A percentile compares a stretch with the other conserved stretches of the same genome.
Evolutionary conservation across 371 early-diverging fungal genomes (phyloP).

Genomic region (Mucor indicus): DNA sequence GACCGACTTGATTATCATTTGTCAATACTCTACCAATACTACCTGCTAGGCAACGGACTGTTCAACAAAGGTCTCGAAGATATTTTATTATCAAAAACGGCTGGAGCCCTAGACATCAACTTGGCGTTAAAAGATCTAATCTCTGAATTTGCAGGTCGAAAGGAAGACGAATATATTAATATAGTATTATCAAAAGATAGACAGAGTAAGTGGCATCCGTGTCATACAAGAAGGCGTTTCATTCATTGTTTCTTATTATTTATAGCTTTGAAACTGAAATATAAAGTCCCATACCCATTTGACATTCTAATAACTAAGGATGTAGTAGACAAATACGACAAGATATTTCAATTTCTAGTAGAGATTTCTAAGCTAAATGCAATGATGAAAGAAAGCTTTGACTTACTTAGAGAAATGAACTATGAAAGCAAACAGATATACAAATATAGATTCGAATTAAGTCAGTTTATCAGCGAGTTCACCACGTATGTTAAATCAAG

Average conservation of each 20-base stretch:
- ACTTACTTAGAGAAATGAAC: too few relatives aligned
- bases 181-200: too few relatives aligned
- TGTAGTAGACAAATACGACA: too few relatives aligned
- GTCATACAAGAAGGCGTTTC: constrained; percentile 24
- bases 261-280: too few relatives aligned
- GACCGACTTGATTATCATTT: constrained; percentile 45
- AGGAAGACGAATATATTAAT: constrained; percentile 28
- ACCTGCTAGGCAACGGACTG: constrained; percentile 38
- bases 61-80: constrained; percentile 34
- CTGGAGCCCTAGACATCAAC: constrained; percentile 29
- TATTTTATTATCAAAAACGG: constrained; percentile 25
- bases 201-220: too few relatives aligned
- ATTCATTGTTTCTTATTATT: background rate
- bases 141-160: constrained; percentile 19
- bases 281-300: too few relatives aligned
- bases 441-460: constrained; percentile 9
- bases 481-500: too few relatives aligned
- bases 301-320: too few relatives aligned
- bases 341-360: too few relatives aligned
- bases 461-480: too few relatives aligned
- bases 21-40: constrained; percentile 30
- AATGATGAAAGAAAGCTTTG: too few relatives aligned
- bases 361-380: too few relatives aligned
- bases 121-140: constrained; percentile 38
- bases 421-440: constrained; percentile 3